A percentile compares a stretch with the other conserved stretches of the same genome.
phyloP scores from a whole-genome alignment of 768 basidiomycete species.

The Piloderma croceum region DNA sequence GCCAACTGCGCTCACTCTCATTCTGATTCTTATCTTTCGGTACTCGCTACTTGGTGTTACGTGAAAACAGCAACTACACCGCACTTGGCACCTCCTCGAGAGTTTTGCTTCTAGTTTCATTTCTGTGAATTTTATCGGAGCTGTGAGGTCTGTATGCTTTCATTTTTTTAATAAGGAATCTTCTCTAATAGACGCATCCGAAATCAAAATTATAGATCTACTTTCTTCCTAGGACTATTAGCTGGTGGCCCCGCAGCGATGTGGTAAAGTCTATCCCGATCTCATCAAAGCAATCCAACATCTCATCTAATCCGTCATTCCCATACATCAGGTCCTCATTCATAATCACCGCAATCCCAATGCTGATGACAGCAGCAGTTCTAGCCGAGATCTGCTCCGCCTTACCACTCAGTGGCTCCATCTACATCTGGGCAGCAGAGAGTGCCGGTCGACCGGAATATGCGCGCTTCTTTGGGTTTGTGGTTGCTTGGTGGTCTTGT shows the following conservation, averaged over 20 bases:
- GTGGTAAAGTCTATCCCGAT: too few relatives aligned
- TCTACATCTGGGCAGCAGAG: constrained; percentile 56
- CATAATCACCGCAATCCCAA: constrained; percentile 74
- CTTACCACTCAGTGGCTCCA: constrained; percentile 44
- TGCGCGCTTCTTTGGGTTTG: constrained; percentile 44
- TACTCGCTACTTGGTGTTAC: too few relatives aligned
- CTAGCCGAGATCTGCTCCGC: constrained; percentile 53
- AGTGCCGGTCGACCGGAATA: constrained; percentile 47
- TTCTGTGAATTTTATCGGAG: constrained; percentile 48
- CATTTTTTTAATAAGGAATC: not conserved
- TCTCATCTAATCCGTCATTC: not conserved
- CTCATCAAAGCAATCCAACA: too few relatives aligned
- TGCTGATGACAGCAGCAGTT: constrained; percentile 62
- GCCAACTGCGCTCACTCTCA: too few relatives aligned
- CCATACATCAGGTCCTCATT: constrained; percentile 68
- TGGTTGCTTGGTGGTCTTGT: constrained; percentile 50
- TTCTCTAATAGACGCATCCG: constrained; percentile 2
- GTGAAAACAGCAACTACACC: constrained; percentile 42
- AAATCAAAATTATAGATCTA: too few relatives aligned
- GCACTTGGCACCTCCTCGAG: constrained; percentile 43
- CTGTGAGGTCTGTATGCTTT: constrained; percentile 31
- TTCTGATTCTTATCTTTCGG: too few relatives aligned
- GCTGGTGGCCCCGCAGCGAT: constrained; percentile 86
- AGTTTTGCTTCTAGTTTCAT: constrained; percentile 47
- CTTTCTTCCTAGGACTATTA: constrained; percentile 75